Conservation (phyloP, 352 stramenopile species). For the Pythium pectinolyticum region DNA sequence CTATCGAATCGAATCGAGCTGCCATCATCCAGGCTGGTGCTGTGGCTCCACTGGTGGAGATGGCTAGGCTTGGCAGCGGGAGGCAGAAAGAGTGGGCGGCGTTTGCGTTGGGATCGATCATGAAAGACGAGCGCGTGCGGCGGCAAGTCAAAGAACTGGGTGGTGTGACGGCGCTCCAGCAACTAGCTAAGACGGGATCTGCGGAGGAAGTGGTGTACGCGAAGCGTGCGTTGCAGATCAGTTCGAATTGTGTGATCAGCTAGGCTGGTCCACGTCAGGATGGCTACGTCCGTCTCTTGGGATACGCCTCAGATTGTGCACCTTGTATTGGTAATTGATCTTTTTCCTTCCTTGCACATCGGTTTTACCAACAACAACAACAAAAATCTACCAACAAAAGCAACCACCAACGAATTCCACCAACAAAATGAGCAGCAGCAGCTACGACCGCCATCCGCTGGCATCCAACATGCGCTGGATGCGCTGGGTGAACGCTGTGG, state of each 20-base stretch:
- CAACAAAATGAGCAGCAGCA: background rate
- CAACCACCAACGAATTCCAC: background rate
- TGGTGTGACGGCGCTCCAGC: background rate
- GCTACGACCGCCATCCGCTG: constrained; percentile 9
- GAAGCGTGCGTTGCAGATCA: background rate
- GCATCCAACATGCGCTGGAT: constrained; percentile 24
- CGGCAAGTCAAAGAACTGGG: background rate
- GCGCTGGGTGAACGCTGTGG: constrained; percentile 20
- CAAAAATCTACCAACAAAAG: background rate
- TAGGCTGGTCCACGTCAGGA: no score
- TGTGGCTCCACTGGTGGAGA: background rate
- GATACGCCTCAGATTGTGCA: no score
- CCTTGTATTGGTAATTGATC: background rate
- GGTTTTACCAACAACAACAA: background rate
- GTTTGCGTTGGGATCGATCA: background rate
- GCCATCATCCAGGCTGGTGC: background rate
- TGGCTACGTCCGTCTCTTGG: no score
- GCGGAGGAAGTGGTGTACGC: background rate
- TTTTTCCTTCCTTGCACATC: no score
- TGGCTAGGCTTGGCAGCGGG: background rate
- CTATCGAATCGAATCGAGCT: background rate
- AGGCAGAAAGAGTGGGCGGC: background rate
- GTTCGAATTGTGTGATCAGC: background rate
- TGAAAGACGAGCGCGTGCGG: background rate
- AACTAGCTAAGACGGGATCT: background rate